Percentiles rank a stretch among this genome's conserved stretches.
Conservation (phyloP, 768 basidiomycete genomes). For the Rhodotorula taiwanensis region DNA sequence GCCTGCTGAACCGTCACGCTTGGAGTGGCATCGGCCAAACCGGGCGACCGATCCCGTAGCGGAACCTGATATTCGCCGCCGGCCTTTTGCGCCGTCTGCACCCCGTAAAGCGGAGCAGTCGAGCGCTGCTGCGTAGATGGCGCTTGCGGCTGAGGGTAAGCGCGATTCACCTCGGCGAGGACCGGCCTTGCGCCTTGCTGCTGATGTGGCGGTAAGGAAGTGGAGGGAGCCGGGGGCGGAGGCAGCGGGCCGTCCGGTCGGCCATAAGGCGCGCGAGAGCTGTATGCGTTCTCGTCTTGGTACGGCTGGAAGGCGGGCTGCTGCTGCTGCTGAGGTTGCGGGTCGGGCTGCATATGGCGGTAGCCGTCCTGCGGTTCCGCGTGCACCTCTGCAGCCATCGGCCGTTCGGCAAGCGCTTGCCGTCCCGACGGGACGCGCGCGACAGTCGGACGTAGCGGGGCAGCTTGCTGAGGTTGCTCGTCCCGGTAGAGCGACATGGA, state of each 20-base stretch:
- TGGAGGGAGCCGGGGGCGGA: not conserved
- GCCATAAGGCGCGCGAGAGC: not conserved
- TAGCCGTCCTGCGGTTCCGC: not conserved
- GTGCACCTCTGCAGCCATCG: not conserved
- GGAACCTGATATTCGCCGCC: slow-evolving; percentile 21
- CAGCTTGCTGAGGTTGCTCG: not conserved
- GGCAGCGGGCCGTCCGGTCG: not conserved
- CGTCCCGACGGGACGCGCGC: not conserved
- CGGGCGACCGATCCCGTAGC: slow-evolving; percentile 28
- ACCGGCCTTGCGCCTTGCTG: slow-evolving; percentile 1
- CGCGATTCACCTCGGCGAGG: slow-evolving; percentile 27
- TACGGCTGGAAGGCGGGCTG: slow-evolving; percentile 3
- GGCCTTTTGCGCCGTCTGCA: not conserved
- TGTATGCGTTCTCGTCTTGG: slow-evolving; percentile 32
- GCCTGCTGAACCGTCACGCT: slow-evolving; percentile 29
- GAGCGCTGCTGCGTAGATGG: not conserved
- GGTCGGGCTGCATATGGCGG: not conserved
- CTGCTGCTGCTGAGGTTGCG: not conserved
- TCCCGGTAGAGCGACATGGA: slow-evolving; percentile 19
- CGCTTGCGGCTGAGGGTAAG: not conserved
- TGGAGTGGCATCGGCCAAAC: slow-evolving; percentile 32
- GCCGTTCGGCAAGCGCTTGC: not conserved
- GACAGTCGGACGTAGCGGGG: not conserved
- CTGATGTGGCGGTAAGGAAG: not conserved
- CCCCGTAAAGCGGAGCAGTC: slow-evolving; percentile 2